Base-by-base conservation (phyloP, 2,329 filamentous ascomycete genomes). In the Diaporthe ampelina region DNA sequence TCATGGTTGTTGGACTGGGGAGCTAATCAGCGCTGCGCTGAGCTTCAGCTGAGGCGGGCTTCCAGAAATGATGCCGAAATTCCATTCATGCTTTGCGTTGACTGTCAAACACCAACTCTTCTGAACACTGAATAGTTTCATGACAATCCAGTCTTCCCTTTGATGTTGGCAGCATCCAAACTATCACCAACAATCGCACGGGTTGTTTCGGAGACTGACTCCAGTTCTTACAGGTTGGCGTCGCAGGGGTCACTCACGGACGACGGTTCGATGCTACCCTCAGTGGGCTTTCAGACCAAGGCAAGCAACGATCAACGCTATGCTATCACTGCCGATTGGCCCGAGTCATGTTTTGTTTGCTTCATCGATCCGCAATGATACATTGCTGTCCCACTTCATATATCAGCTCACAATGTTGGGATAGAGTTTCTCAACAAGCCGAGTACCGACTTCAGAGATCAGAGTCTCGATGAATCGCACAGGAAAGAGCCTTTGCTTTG, bases 331-430 rank as follows among this genome's bases (percentile, higher is more conserved):
- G 63, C 63, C 63, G 63, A 68, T 68, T 54, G 48, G 63, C 9
- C 48, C 32, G 63, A 68, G 63, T 68, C 63, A 67, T 67, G 63
- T 67, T 52, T 29, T 52, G 45, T 52, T 67, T 67, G 63, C 63
- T 67, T 37, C 63, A 68, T 54, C 63, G 63, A 68, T n/a, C n/a
- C 45, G 32, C 35, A 52, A 67, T 67, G 29, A 37, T 52, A 68
- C 63, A 54, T 9, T 26, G 21, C 9, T 68, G 21, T 68, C 45
- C 61, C 52, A 52, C 29, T 21, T 40, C 13, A 26, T 26, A 24
- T 37, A 67, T 67, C 63, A 67, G 63, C 63, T 52, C 63, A 67
- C 29, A 67, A 37, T n/a, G 10, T 52, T 67, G 26, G 15, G 45
- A 67, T 26, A 52, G 45, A 52, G 26, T 67, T 67, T 52, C 21